A percentile compares a stretch with the other conserved stretches of the same genome.
phyloP scores from a whole-genome alignment of 352 stramenopile genomes.

The Pythium phragmiticola region DNA sequence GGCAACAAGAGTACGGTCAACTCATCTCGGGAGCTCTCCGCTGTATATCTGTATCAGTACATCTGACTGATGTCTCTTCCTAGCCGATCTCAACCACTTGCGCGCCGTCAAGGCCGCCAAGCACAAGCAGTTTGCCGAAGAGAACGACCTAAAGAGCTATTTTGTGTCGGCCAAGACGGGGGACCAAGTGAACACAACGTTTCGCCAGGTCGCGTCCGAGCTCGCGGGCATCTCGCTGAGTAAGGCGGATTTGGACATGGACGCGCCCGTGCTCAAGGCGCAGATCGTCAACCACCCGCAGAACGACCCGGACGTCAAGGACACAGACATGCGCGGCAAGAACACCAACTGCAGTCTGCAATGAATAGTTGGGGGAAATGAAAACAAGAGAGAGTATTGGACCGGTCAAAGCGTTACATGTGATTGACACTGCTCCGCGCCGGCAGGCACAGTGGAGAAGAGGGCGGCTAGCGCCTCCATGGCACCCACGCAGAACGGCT shows the following conservation, averaged over 20 bases:
- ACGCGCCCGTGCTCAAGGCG: constrained; percentile 84
- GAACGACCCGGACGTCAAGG: constrained; percentile 89
- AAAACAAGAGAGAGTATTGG: background rate
- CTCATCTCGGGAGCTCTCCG: background rate
- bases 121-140: constrained; percentile 92
- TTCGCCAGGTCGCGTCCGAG: constrained; percentile 83
- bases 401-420: constrained; percentile 81
- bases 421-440: constrained; percentile 27
- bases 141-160: constrained; percentile 92
- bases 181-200: constrained; percentile 89
- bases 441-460: constrained; percentile 15
- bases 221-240: constrained; percentile 81
- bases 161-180: constrained; percentile 94
- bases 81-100: constrained; percentile 90
- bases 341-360: constrained; percentile 60
- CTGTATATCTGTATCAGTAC: background rate
- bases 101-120: constrained; percentile 85
- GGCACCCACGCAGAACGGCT: too few species aligned
- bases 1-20: constrained; percentile 88
- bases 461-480: background rate
- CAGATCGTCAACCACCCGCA: constrained; percentile 93
- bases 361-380: constrained; percentile 6
- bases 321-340: constrained; percentile 53
- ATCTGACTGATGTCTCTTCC: background rate
- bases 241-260: constrained; percentile 83